phyloP scores from a whole-genome alignment of 2,329 filamentous ascomycete genomes.

The Trichoderma polysporum region DNA sequence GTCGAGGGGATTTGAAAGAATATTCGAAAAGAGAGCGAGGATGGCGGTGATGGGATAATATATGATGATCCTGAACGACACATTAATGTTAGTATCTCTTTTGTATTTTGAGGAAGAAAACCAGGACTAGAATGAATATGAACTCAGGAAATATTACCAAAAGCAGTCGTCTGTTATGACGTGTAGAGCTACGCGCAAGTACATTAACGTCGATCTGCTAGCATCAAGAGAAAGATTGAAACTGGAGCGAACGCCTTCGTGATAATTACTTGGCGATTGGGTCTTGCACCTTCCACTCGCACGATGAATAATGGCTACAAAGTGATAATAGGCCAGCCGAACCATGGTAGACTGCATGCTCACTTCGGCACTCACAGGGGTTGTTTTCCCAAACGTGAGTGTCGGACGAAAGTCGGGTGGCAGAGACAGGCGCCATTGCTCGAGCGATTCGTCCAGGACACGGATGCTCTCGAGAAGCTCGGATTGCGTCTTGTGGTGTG shows the following conservation, averaged over 20 bases:
- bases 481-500: not conserved
- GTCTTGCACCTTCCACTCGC: not conserved
- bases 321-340: not conserved
- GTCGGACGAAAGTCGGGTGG: not conserved
- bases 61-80: not conserved
- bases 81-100: not conserved
- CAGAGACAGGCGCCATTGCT: not conserved
- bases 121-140: not conserved
- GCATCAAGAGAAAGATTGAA: not conserved
- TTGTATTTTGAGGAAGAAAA: not conserved
- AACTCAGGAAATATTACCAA: not conserved
- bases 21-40: not conserved
- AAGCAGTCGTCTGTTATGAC: not conserved
- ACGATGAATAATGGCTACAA: not conserved
- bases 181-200: not conserved
- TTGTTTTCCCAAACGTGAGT: not conserved
- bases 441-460: not conserved
- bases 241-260: not conserved
- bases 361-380: not conserved
- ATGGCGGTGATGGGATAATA: not conserved
- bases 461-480: not conserved
- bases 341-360: constrained; percentile 2
- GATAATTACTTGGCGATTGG: not conserved
- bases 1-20: not conserved
- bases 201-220: not conserved